Base-by-base conservation (phyloP, 1,139 yeast species). In the Yamadazyma pseudoaaseri region DNA sequence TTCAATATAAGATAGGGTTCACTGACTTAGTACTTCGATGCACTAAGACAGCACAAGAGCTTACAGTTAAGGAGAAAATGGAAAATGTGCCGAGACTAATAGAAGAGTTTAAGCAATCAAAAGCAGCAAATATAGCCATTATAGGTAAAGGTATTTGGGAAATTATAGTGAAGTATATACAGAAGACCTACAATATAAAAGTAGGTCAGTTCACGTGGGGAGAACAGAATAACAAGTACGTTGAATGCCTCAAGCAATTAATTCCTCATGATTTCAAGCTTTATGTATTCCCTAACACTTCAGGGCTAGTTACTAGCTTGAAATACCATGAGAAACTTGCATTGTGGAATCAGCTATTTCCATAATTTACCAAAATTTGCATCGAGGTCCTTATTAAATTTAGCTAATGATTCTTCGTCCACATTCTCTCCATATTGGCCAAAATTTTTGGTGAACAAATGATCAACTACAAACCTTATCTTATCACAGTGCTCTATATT, bases 101-200 rank as follows among this genome's bases (percentile, higher is more conserved):
- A 12, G 44, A 47, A 1, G 79, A 76, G 38, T 61, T 85, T 31
- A 51, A 51, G 2, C 31, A 31, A 2, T 44, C 64, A 25, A 37
- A 51, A 2, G 77, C 83, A 0, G 46, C 55, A 23, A 61, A 64
- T 28, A 60, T 82, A 0, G 81, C 82, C 21, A 57, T 84, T 20
- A 73, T 84, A 3, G 95, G 95, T 0, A 82, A 82, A 44, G 90
- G 90, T 0, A 81, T 84, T n/a, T 84, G 89, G 87, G 87, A 81
- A 38, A 58, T 71, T 2, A 57, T 83, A 1, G 66, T 73, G 36
- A 63, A 58, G 35, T 58, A 56, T 45, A 52, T 64, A 33, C 55
- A 54, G 14, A 54, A 50, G 18, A 27, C 34, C 9, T 20, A 42
- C 33, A 3, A 26, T 6, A 35, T 21, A 9, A 31, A 22, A 16